These are phyloP conservation scores for Phialophora verrucosa DNA, from an alignment of 2,329 filamentous ascomycete genomes.

Conservation along the genomic window DNA sequence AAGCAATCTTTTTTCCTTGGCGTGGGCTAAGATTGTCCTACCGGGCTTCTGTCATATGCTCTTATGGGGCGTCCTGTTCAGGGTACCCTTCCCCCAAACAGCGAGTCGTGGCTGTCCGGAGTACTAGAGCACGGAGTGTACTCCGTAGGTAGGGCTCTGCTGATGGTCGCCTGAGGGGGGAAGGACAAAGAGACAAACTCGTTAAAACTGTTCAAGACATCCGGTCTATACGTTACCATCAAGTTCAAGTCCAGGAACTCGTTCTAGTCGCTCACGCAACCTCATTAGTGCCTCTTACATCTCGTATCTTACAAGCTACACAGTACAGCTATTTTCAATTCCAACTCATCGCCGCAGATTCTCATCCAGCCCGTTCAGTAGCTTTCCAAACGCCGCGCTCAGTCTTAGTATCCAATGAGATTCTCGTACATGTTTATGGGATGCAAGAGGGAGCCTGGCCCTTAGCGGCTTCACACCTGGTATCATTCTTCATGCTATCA, in stretches of 20 bases:
- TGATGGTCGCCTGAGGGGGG: neutral
- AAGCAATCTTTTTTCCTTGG: neutral
- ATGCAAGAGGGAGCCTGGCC: neutral
- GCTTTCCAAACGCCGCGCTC: conserved; percentile 21
- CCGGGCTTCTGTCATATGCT: neutral
- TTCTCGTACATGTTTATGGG: conserved; percentile 10
- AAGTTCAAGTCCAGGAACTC: neutral
- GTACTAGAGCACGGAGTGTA: too few species aligned
- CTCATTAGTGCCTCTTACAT: neutral
- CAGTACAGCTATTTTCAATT: conserved; percentile 3
- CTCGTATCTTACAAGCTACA: conserved; percentile 9
- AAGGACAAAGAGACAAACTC: neutral
- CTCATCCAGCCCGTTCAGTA: neutral
- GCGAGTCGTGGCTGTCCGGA: neutral
- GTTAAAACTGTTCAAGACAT: neutral
- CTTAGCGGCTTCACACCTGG: neutral
- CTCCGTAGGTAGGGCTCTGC: neutral
- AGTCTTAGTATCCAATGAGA: conserved; percentile 29
- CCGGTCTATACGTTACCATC: neutral
- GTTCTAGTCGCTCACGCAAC: neutral
- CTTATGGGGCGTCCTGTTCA: neutral
- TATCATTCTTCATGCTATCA: conserved; percentile 60
- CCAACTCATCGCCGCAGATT: conserved; percentile 7
- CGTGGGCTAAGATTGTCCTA: neutral
- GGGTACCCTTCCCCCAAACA: neutral